Base-by-base conservation (phyloP, 805 yeast genomes). In the Teunomyces panamensis region DNA sequence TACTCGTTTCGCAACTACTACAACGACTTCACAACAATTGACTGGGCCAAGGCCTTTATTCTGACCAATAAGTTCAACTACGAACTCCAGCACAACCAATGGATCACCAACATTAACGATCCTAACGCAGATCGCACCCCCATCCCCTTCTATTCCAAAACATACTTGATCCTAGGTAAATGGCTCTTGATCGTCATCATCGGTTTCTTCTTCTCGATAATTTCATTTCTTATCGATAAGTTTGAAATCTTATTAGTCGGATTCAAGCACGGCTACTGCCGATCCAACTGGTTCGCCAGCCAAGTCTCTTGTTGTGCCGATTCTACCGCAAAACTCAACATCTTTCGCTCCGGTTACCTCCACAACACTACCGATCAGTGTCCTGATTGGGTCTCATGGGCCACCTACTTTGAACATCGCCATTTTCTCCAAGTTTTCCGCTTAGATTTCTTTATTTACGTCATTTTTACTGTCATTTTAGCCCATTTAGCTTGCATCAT, bases 1-100 rank as follows among this genome's bases (percentile, higher is more conserved):
- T 57, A 54, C 46, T 24, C 59, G 11, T 39, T 59, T 13, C 46
- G 76, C 24, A 69, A 67, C 52, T 78, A 67, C 64, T 80, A 80
- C 57, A 81, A 80, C 56, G 84, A 80, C 59, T 80, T 79, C 61
- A 80, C 85, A 17, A 78, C 84, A 14, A 77, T 80, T 13, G 85
- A 80, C 60, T 80, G 85, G 84, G 74, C 78, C 2, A 69, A 71
- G 28, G 81, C 80, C 29, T 69, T 71, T 32, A 63, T 78, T 28
- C 63, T 65, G 46, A 76, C 75, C 44, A 73, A 78, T 30, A 63
- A 60, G 35, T 62, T 78, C 34, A 64, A 69, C 50, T 75, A 64
- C 51, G 60, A 62, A 42, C 55, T 79, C 39, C 59, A 69, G 44
- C 58, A 68, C 28, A 50, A 56, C 63, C 16, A 72, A 65, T 44